phyloP scores from a whole-genome alignment of 2,329 filamentous ascomycete genomes.

The Basipetospora chlamydospora region DNA sequence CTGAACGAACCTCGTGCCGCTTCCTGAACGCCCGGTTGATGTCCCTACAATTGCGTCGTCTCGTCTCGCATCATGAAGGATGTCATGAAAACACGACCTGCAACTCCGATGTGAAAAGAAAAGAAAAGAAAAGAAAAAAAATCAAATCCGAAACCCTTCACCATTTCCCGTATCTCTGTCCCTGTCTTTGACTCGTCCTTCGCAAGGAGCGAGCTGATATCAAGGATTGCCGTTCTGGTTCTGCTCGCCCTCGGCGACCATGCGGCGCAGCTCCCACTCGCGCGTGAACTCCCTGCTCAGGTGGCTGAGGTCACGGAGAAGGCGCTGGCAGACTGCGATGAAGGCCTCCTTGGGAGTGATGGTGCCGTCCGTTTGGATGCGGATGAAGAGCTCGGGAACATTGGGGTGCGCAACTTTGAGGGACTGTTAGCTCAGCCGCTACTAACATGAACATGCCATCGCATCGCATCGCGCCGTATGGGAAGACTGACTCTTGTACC shows the following conservation, averaged over 20 bases:
- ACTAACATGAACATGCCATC: too few species aligned
- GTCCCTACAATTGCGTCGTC: too few species aligned
- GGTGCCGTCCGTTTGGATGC: constrained; percentile 81
- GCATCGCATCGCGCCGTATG: too few species aligned
- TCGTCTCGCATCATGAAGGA: too few species aligned
- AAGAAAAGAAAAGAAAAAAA: not conserved
- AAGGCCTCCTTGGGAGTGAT: constrained; percentile 84
- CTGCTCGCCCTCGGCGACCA: constrained; percentile 54
- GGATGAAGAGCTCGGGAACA: constrained; percentile 49
- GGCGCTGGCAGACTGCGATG: constrained; percentile 62
- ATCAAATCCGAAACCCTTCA: too few species aligned
- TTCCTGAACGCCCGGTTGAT: too few species aligned
- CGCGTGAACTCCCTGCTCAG: constrained; percentile 82
- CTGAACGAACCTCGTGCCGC: too few species aligned
- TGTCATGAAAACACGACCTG: not conserved
- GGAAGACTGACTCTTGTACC: constrained; percentile 59
- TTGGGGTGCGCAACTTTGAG: constrained; percentile 39
- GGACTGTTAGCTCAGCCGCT: constrained; percentile 5
- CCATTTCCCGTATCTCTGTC: too few species aligned
- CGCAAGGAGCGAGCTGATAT: too few species aligned
- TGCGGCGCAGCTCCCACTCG: constrained; percentile 79
- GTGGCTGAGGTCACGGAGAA: constrained; percentile 67
- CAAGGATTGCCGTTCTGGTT: constrained; percentile 5
- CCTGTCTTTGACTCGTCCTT: too few species aligned
- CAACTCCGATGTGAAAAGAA: constrained; percentile 1